Evolutionary conservation across 768 basidiomycete genomes (phyloP), one percentile per base, ranked within the genome.

Genomic region (Lactarius vividus): DNA sequence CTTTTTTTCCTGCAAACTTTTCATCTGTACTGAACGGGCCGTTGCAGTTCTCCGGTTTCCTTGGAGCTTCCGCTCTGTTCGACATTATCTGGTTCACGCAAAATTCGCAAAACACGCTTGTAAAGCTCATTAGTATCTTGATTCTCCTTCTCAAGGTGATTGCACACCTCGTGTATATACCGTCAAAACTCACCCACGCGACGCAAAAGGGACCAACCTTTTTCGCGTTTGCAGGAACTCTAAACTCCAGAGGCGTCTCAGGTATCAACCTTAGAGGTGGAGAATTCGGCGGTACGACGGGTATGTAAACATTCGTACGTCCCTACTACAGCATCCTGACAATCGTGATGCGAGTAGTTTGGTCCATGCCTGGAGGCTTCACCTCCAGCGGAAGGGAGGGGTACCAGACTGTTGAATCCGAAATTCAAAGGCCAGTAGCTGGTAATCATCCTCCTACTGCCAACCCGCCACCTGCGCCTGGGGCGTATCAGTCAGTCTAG

Each of bases 61-160:
- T 94, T 23, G 82, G 82, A 1, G 79, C 73, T 6, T 92, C 92
- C 11, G 75, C 79, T 5, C 26, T 92, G 40, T 86, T 86, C 67
- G 92, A 94, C 74, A 76, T 93, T 61, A 74, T 92, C 33, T 92
- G 88, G 88, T 78, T 89, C 79, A 72, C 80, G 33, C 81, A 72
- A 53, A 80, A 88, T 70, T 74, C 79, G 0, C 88, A 88, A 69
- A 77, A 78, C 68, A 81, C 80, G 42, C 79, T 91, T 67, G 75
- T 85, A 63, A 84, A 75, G 70, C 72, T 89, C 52, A 59, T 92
- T 29, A 81, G 82, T 31, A 74, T 80, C 59, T 39, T 80, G 11
- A 66, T 78, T 44, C 71, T 79, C 18, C 57, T 79, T 11, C 65
- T 80, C 16, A 81, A 81, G 75, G 80, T 79, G 20, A 57, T 70